A percentile compares a stretch with the other conserved stretches of the same genome.
These are phyloP conservation scores for Bifiguratus adelaidae DNA, from an alignment of 192 early-diverging fungal genomes.

Conservation along the genomic window DNA sequence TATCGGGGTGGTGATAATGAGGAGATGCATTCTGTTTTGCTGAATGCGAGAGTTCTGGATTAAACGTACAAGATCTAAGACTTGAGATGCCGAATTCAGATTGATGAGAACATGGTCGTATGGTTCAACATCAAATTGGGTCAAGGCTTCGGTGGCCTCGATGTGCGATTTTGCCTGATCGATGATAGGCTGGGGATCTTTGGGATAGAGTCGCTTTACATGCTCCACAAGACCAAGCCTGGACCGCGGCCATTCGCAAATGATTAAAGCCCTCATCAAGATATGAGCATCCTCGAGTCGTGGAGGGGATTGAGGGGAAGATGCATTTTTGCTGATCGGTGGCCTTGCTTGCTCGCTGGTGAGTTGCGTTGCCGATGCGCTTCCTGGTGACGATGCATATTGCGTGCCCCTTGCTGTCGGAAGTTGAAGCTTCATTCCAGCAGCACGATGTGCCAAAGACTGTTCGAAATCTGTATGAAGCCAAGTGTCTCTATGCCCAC, in stretches of 20 bases:
- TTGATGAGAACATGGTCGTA: slow-evolving; percentile 36
- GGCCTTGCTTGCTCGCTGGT: too few species aligned
- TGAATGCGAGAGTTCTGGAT: slow-evolving; percentile 8
- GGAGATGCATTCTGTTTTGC: slow-evolving; percentile 8
- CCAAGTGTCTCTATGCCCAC: too few species aligned
- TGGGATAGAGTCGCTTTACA: slow-evolving; percentile 15
- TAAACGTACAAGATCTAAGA: slow-evolving; percentile 16
- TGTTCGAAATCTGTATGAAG: too few species aligned
- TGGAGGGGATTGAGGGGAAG: not conserved
- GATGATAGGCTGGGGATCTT: slow-evolving; percentile 2
- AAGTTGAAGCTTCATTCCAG: too few species aligned
- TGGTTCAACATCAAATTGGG: slow-evolving; percentile 1
- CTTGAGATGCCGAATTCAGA: slow-evolving; percentile 27
- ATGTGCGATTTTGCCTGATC: slow-evolving; percentile 2
- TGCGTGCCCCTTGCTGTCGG: too few species aligned
- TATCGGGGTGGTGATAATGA: slow-evolving; percentile 43
- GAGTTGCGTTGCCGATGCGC: too few species aligned
- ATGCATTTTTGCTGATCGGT: too few species aligned
- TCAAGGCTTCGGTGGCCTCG: slow-evolving; percentile 24
- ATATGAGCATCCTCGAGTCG: too few species aligned
- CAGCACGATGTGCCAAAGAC: too few species aligned
- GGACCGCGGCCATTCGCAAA: slow-evolving; percentile 26
- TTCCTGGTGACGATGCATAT: too few species aligned
- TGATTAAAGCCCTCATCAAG: slow-evolving; percentile 25
- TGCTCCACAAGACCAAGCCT: slow-evolving; percentile 26